Percentiles rank a stretch among this genome's conserved stretches.
Conservation (phyloP, 177 flowering plant species). For the Telopea speciosissima region DNA sequence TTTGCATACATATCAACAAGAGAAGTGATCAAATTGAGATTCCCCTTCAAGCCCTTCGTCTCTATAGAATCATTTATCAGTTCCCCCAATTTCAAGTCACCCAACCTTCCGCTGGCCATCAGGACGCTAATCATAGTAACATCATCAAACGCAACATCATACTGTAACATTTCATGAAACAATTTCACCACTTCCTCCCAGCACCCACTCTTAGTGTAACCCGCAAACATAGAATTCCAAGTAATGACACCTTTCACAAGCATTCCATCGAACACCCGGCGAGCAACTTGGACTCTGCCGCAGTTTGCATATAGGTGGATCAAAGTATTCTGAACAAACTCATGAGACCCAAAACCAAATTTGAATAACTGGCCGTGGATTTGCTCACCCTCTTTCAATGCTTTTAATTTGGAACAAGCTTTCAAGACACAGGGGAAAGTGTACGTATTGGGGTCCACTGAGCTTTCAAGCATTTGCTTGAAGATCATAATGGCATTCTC, state of each 20-base stretch:
- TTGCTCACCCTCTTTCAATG: constrained; percentile 34
- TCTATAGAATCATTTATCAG: constrained; percentile 30
- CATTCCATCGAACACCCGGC: constrained; percentile 47
- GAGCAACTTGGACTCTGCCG: constrained; percentile 28
- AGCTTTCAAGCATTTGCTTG: constrained; percentile 24
- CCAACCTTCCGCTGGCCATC: constrained; percentile 41
- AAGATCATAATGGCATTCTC: constrained; percentile 30
- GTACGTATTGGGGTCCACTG: constrained; percentile 32
- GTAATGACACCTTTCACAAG: constrained; percentile 24
- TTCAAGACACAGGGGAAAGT: constrained; percentile 39
- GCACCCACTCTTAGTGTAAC: constrained; percentile 28
- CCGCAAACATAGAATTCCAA: constrained; percentile 51
- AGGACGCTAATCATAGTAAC: constrained; percentile 37
- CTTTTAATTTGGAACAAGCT: constrained; percentile 38
- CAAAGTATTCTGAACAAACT: constrained; percentile 38
- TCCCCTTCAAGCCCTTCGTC: constrained; percentile 25
- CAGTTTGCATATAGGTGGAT: constrained; percentile 42
- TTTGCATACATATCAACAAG: constrained; percentile 60
- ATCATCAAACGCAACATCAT: constrained; percentile 25
- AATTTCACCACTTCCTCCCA: constrained; percentile 34
- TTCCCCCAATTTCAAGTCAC: constrained; percentile 33
- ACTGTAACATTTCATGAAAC: constrained; percentile 27
- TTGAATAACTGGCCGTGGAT: constrained; percentile 35
- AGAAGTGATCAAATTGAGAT: constrained; percentile 30
- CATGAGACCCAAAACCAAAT: constrained; percentile 20